Base-by-base conservation (phyloP, 2,329 filamentous ascomycete species). In the Didymella exigua region DNA sequence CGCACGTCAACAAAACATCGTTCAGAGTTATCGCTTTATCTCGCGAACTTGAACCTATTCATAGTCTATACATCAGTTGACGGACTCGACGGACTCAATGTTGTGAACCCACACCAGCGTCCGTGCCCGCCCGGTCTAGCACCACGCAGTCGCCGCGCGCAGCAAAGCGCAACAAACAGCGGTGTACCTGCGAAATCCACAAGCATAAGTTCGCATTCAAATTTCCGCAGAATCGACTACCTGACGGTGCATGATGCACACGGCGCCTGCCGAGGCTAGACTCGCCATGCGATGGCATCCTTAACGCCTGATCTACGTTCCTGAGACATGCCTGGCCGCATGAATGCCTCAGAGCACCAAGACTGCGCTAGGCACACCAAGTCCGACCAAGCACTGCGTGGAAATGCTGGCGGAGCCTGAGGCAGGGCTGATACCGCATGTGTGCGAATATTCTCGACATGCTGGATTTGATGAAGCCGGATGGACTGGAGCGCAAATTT, bases 291-390 rank as follows among this genome's bases (percentile, higher is more conserved):
- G 14, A 21, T 34, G 19, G 29, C 34, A 34, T 29, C 10, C 31
- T 38, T 40, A 27, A 21, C 27, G 36, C 47, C 24, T 47, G 47
- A 51, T 56, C 47, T 46, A 14, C 53, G 26, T 31, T 30, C 42
- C 31, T 56, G 47, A 51, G 53, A 56, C 53, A 24, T 7, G 27
- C 41, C 47, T 55, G 43, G 30, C 43, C 41, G 59, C 56, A 55
- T 54, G 43, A 56, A 55, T 55, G 50, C 50, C 45, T 50, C 38
- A 19, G 43, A 26, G 19, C 26, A 56, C 33, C 54, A 54, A 58
- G 41, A 36, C 41, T 44, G 24, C 24, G 34, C 34, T 18, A 42
- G 27, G 10, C 46, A 43, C 5, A 29, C 41, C 29, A 46, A 47
- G 36, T 9, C 33, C 16, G 4, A 30, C 18, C 27, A 50, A 41